These are phyloP conservation scores for Malus sylvestris DNA, from an alignment of 306 rosid species.

Conservation along the genomic window DNA sequence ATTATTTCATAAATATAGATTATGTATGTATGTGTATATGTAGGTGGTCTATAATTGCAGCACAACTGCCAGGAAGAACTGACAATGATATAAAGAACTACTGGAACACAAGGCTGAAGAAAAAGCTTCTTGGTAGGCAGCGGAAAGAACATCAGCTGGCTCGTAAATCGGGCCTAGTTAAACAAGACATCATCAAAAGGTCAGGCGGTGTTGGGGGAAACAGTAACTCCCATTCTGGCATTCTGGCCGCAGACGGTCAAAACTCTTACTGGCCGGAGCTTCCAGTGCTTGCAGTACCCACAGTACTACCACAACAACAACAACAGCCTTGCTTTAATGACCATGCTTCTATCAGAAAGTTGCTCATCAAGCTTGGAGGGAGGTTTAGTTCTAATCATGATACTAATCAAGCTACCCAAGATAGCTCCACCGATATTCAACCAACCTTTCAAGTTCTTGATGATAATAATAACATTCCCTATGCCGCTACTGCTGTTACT, in stretches of 20 bases:
- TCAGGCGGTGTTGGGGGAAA: neutral
- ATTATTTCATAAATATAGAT: neutral
- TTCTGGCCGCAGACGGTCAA: conserved; percentile 21
- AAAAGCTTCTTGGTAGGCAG: conserved; percentile 74
- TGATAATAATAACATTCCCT: neutral
- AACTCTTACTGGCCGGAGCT: conserved; percentile 56
- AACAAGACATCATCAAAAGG: conserved; percentile 29
- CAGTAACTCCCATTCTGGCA: conserved; percentile 10
- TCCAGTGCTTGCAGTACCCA: conserved; percentile 16
- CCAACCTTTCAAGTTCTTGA: neutral
- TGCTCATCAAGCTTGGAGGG: conserved; percentile 64
- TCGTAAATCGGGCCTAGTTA: conserved; percentile 29
- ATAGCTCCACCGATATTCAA: conserved; percentile 17
- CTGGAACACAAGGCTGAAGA: conserved; percentile 92
- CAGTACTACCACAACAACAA: neutral
- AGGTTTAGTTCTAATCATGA: conserved; percentile 30
- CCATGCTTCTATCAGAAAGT: conserved; percentile 43
- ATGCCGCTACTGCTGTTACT: neutral
- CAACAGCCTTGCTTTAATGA: conserved; percentile 33
- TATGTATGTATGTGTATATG: neutral
- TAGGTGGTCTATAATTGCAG: conserved; percentile 93
- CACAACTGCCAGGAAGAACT: conserved; percentile 83
- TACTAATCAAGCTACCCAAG: conserved; percentile 13
- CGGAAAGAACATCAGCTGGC: conserved; percentile 44
- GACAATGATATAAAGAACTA: conserved; percentile 91